Evolutionary conservation across 2,329 filamentous ascomycete genomes (phyloP).

Genomic region (Tympanopsis confertula): DNA sequence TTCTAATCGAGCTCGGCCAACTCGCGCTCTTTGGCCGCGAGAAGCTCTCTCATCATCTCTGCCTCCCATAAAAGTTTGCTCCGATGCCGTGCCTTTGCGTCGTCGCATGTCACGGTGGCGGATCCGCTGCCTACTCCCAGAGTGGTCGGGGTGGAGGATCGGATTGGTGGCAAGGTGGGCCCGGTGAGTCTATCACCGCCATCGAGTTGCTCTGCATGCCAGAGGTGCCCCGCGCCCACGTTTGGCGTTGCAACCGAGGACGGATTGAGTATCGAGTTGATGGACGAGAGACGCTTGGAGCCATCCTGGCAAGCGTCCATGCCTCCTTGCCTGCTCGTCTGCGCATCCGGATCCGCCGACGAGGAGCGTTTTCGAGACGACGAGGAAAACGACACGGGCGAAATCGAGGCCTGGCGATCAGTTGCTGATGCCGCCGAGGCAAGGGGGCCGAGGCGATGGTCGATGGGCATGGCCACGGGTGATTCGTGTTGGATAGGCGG

Average conservation of each 20-base stretch:
- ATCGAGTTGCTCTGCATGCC: too few species aligned
- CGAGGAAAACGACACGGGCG: constrained; percentile 47
- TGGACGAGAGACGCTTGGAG: constrained; percentile 58
- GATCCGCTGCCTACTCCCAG: constrained; percentile 16
- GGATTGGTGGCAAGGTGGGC: too few species aligned
- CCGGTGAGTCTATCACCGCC: too few species aligned
- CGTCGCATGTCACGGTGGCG: constrained; percentile 31
- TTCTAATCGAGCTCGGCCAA: constrained; percentile 38
- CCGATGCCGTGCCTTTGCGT: constrained; percentile 47
- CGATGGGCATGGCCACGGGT: constrained; percentile 4
- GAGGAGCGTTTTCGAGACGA: constrained; percentile 57
- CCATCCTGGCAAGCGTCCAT: constrained; percentile 29
- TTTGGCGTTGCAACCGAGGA: constrained; percentile 25
- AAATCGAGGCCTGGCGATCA: constrained; percentile 45
- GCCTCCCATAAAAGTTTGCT: constrained; percentile 60
- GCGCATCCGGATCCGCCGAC: too few species aligned
- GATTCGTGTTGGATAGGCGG: constrained; percentile 29
- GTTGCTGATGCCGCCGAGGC: constrained; percentile 28
- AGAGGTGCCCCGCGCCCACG: too few species aligned
- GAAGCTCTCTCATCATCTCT: constrained; percentile 62
- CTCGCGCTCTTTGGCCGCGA: constrained; percentile 65
- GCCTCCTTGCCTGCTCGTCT: too few species aligned
- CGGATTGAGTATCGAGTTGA: constrained; percentile 65
- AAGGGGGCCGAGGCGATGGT: constrained; percentile 12
- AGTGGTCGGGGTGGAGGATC: constrained; percentile 12